phyloP scores from a whole-genome alignment of 306 rosid genomes.

The Rosa rugosa region DNA sequence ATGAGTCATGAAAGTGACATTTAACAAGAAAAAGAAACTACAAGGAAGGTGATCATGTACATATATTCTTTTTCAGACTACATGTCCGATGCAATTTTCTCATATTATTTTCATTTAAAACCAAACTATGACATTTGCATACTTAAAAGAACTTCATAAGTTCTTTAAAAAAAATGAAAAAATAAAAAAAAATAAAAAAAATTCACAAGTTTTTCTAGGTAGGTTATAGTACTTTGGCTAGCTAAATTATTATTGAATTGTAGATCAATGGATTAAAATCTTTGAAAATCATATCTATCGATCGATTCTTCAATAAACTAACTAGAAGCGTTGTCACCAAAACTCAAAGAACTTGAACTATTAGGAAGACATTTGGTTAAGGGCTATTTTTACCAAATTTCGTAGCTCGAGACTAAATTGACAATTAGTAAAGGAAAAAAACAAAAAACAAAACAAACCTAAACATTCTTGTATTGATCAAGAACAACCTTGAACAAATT shows the following conservation, averaged over 20 bases:
- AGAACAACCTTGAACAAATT: background rate
- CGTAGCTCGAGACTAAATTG: background rate
- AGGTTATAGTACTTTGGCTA: no score
- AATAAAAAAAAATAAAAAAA: no score
- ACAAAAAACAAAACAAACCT: background rate
- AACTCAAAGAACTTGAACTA: background rate
- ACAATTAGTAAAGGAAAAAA: background rate
- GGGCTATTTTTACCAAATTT: background rate
- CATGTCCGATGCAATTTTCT: background rate
- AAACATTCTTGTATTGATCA: background rate
- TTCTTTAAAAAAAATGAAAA: no score
- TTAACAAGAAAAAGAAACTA: background rate
- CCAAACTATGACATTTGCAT: background rate
- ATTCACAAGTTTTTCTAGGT: no score
- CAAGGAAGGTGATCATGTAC: background rate
- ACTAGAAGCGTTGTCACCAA: background rate
- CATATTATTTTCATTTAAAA: background rate
- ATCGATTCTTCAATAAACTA: background rate
- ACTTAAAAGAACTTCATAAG: background rate
- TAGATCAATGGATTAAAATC: background rate
- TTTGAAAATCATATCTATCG: background rate
- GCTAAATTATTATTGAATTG: no score
- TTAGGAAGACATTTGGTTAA: no score
- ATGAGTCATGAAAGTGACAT: background rate
- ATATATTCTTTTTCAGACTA: background rate